These are phyloP conservation scores for Lindgomyces ingoldianus DNA, from an alignment of 495 filamentous ascomycete species.

Conservation along the genomic window DNA sequence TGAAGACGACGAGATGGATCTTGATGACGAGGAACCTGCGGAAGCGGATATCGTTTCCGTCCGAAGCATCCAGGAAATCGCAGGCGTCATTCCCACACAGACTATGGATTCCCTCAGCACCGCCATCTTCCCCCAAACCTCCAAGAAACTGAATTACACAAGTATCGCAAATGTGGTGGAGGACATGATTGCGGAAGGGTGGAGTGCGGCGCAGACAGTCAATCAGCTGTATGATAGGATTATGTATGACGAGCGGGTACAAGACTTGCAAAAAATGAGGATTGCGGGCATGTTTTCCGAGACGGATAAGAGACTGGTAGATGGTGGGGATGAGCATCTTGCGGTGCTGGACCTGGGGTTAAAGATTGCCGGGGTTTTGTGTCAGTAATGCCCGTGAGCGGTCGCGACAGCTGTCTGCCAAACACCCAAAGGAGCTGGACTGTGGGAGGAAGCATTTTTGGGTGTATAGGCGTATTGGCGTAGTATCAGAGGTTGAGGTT, in stretches of 20 bases:
- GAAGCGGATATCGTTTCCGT: conserved; percentile 65
- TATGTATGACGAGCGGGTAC: conserved; percentile 79
- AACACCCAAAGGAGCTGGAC: too few species aligned
- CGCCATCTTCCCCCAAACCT: conserved; percentile 73
- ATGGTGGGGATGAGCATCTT: conserved; percentile 95
- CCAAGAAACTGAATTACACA: conserved; percentile 64
- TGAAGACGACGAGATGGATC: conserved; percentile 56
- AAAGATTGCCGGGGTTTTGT: conserved; percentile 74
- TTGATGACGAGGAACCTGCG: conserved; percentile 42
- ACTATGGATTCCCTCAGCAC: conserved; percentile 69
- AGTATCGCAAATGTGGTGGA: conserved; percentile 75
- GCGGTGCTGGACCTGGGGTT: conserved; percentile 82
- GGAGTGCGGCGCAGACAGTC: conserved; percentile 92
- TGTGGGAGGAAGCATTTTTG: not conserved
- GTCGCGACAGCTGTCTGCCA: too few species aligned
- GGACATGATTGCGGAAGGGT: conserved; percentile 93
- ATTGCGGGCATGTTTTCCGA: conserved; percentile 90
- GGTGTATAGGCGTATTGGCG: not conserved
- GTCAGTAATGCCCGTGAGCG: conserved; percentile 38
- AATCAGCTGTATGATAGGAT: conserved; percentile 82
- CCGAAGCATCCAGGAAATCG: conserved; percentile 86
- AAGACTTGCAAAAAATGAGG: conserved; percentile 83
- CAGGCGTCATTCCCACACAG: conserved; percentile 80
- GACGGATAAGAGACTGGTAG: conserved; percentile 89
- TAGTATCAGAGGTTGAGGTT: too few species aligned